Percentiles rank a stretch among this genome's conserved stretches.
phyloP scores from a whole-genome alignment of 2,329 filamentous ascomycete genomes.

The Ophiocordyceps robertsii region DNA sequence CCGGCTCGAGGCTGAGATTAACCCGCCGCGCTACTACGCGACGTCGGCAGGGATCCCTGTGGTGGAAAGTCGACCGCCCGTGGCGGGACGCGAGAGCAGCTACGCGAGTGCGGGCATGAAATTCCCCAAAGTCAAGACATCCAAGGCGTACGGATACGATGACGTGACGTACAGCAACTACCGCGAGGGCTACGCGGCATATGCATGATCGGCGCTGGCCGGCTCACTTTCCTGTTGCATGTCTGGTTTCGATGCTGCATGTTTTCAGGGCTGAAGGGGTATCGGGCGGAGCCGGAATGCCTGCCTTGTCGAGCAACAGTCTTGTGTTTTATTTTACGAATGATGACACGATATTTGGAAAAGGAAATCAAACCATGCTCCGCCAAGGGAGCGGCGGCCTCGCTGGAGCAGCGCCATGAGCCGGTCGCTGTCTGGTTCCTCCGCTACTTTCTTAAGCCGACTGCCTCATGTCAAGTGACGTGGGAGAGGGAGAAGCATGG shows the following conservation, averaged over 20 bases:
- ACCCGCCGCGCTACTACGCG: slow-evolving; percentile 11
- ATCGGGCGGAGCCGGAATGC: too few species aligned
- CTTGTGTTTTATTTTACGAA: too few species aligned
- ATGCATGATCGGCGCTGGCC: slow-evolving; percentile 8
- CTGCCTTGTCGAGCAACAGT: too few species aligned
- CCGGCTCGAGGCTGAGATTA: slow-evolving; percentile 10
- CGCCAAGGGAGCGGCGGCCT: too few species aligned
- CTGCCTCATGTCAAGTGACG: too few species aligned
- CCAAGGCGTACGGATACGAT: slow-evolving; percentile 14
- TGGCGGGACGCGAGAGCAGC: slow-evolving; percentile 15
- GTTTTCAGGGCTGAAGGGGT: not conserved
- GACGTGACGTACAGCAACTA: slow-evolving; percentile 19
- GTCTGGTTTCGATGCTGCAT: not conserved
- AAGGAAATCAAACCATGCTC: too few species aligned
- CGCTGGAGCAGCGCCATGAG: too few species aligned
- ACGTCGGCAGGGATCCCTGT: slow-evolving; percentile 7
- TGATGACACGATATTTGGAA: too few species aligned
- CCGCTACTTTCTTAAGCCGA: too few species aligned
- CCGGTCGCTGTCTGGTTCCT: too few species aligned
- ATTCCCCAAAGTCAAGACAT: slow-evolving; percentile 20
- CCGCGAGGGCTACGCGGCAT: slow-evolving; percentile 11
- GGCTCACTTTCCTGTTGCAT: not conserved
- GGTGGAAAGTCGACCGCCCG: slow-evolving; percentile 14
- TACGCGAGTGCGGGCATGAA: slow-evolving; percentile 13
- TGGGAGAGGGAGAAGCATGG: too few species aligned